A percentile compares a stretch with the other conserved stretches of the same genome.
Conservation (phyloP, 2,329 filamentous ascomycete genomes). For the Cladophialophora psammophila region DNA sequence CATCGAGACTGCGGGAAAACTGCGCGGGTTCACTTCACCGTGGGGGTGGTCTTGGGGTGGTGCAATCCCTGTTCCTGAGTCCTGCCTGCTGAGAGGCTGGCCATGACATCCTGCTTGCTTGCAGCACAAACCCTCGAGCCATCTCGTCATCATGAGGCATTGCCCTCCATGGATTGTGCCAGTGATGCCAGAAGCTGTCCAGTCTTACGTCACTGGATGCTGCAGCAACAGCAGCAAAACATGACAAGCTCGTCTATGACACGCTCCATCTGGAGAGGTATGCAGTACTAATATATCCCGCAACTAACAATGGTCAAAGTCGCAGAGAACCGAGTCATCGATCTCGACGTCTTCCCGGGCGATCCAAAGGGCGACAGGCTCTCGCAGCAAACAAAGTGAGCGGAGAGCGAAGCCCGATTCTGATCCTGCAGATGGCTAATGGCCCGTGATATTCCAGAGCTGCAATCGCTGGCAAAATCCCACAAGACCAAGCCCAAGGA, state of each 20-base stretch:
- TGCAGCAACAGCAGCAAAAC: background rate
- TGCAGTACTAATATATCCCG: background rate
- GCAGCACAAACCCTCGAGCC: background rate
- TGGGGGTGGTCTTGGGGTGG: too few species aligned
- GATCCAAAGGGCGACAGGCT: constrained; percentile 32
- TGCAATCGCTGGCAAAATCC: constrained; percentile 32
- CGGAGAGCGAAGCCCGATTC: too few species aligned
- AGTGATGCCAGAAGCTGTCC: background rate
- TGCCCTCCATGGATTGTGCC: background rate
- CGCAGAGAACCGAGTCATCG: constrained; percentile 37
- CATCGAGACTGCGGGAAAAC: background rate
- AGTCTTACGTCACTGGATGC: constrained; percentile 12
- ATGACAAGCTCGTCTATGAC: constrained; percentile 12
- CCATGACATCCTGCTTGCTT: constrained; percentile 3
- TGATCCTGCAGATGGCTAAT: background rate
- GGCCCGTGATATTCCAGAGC: constrained; percentile 13
- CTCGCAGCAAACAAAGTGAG: constrained; percentile 34
- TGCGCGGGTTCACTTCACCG: background rate
- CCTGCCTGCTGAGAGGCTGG: constrained; percentile 7
- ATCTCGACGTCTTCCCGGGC: constrained; percentile 38
- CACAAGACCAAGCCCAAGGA: constrained; percentile 32
- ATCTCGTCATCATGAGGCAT: constrained; percentile 17
- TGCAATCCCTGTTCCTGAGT: background rate
- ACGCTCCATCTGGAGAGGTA: constrained; percentile 3
- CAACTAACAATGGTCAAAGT: constrained; percentile 44